These are phyloP conservation scores for Syzygium grande DNA, from an alignment of 345 rosid species.

Conservation along the genomic window DNA sequence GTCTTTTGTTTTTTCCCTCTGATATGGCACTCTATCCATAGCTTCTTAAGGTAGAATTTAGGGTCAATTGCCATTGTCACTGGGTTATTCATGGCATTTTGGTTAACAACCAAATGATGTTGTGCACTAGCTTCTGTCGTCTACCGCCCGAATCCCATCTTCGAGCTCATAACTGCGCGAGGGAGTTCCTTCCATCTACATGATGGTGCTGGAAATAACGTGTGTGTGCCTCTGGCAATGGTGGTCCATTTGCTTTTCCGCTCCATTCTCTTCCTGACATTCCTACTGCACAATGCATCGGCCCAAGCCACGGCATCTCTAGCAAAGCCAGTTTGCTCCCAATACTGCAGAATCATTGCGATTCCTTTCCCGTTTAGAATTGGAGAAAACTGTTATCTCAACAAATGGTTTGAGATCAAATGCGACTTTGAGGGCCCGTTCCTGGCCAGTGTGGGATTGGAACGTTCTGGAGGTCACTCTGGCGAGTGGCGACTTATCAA, in stretches of 20 bases:
- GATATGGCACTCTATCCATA: background rate
- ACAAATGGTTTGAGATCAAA: background rate
- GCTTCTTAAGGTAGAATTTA: background rate
- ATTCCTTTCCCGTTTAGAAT: background rate
- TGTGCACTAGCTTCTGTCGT: background rate
- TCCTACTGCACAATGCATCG: background rate
- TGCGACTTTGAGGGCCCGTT: background rate
- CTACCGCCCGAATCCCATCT: background rate
- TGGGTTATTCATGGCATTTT: background rate
- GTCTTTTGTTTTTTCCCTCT: background rate
- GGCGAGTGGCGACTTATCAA: background rate
- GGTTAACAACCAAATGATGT: too few species aligned
- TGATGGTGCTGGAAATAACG: background rate
- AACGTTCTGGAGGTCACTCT: background rate
- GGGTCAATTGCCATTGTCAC: background rate
- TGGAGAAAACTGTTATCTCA: background rate
- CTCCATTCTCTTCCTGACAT: background rate
- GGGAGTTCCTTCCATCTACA: background rate
- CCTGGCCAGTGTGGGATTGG: background rate
- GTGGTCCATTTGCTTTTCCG: background rate
- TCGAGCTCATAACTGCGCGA: background rate
- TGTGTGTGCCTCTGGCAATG: background rate
- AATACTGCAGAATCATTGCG: background rate
- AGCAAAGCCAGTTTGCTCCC: background rate
- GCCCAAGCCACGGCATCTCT: background rate